Evolutionary conservation across 306 rosid species (phyloP).

Genomic region (Fragaria vesca): DNA sequence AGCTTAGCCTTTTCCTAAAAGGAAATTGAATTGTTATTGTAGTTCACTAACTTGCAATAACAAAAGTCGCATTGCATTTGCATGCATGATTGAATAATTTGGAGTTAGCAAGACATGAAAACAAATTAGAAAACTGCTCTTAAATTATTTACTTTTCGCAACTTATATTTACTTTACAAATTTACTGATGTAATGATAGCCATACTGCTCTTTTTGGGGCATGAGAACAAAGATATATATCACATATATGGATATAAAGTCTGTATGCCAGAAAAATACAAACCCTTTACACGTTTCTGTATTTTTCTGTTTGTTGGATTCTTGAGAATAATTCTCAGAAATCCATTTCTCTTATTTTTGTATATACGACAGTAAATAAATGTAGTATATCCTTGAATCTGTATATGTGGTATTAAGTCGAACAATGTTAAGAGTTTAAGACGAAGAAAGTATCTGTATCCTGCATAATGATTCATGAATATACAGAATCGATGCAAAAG

Average conservation of each 20-base stretch:
- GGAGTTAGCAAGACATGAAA: slow-evolving; percentile 2
- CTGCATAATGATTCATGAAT: slow-evolving; percentile 20
- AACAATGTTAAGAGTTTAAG: background rate
- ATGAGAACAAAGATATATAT: background rate
- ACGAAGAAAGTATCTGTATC: background rate
- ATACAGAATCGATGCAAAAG: slow-evolving; percentile 17
- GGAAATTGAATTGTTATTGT: slow-evolving; percentile 24
- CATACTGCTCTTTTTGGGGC: background rate
- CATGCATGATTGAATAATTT: background rate
- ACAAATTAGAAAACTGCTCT: background rate
- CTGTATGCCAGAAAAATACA: background rate
- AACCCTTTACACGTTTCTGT: background rate
- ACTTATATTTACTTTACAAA: background rate
- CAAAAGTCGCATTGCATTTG: background rate
- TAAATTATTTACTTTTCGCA: background rate
- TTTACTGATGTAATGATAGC: background rate
- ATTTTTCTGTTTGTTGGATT: background rate
- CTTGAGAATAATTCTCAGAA: slow-evolving; percentile 1
- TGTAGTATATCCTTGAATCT: background rate
- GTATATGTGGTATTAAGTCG: background rate
- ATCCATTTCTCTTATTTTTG: background rate
- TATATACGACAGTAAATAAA: background rate
- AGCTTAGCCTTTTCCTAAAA: slow-evolving; percentile 41
- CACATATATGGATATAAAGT: slow-evolving; percentile 6
- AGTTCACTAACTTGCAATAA: slow-evolving; percentile 8